These are phyloP conservation scores for Coniferiporia sulphurascens DNA, from an alignment of 1,284 basidiomycete species.

Conservation along the genomic window DNA sequence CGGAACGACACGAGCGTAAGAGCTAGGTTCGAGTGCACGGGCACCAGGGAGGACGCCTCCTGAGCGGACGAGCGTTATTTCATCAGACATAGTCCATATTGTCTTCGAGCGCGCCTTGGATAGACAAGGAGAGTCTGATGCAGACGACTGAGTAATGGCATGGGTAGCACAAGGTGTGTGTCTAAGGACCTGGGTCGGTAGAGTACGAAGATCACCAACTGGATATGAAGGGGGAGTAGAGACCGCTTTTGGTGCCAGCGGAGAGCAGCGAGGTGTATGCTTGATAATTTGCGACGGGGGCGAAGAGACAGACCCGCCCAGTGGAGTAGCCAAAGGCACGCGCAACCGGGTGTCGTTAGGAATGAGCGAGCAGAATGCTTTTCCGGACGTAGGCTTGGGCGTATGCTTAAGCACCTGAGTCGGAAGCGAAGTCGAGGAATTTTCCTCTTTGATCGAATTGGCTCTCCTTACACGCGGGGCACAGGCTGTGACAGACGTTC, in stretches of 20 bases:
- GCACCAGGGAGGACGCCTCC: slow-evolving; percentile 10
- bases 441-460: background rate
- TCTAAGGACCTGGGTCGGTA: slow-evolving; percentile 7
- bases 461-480: background rate
- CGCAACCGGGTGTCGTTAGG: background rate
- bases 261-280: background rate
- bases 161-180: slow-evolving; percentile 5
- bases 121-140: slow-evolving; percentile 9
- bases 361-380: background rate
- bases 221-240: background rate
- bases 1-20: slow-evolving; percentile 10
- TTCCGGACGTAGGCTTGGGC: background rate
- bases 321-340: background rate
- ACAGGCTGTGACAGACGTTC: background rate
- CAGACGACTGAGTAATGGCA: background rate
- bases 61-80: slow-evolving; percentile 14
- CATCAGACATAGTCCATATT: slow-evolving; percentile 17
- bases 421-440: slow-evolving; percentile 5
- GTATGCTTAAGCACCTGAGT: slow-evolving; percentile 10
- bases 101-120: slow-evolving; percentile 14
- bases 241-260: background rate
- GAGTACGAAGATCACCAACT: background rate
- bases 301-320: background rate
- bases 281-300: background rate
- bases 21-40: slow-evolving; percentile 7